Conservation (phyloP, 177 flowering plant genomes). For the Vitis hybrid region DNA sequence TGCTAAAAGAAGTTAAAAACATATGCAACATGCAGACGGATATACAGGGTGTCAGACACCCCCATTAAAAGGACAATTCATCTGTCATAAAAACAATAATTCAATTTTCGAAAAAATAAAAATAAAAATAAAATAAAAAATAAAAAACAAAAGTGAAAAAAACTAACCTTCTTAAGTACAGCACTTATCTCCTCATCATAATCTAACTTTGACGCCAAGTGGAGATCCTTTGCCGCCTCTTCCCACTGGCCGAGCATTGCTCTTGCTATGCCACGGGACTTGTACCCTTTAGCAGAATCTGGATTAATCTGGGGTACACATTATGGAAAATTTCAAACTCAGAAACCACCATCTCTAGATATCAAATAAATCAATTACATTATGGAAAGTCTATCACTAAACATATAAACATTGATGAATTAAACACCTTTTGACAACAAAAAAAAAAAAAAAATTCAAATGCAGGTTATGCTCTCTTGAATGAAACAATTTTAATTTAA, state of each 20-base stretch:
- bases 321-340: background rate
- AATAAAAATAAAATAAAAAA: too few species aligned
- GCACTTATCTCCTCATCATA: slow-evolving; percentile 86
- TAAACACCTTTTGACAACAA: background rate
- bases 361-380: background rate
- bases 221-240: slow-evolving; percentile 94
- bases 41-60: background rate
- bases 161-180: slow-evolving; percentile 79
- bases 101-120: background rate
- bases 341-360: background rate
- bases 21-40: background rate
- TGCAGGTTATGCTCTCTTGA: background rate
- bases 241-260: slow-evolving; percentile 96
- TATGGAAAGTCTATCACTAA: background rate
- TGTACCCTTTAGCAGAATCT: slow-evolving; percentile 97
- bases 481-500: background rate
- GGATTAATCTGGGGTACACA: slow-evolving; percentile 73
- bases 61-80: background rate
- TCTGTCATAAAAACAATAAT: background rate
- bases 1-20: background rate
- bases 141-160: background rate
- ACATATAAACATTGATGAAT: background rate
- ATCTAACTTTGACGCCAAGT: slow-evolving; percentile 84
- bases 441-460: background rate
- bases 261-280: slow-evolving; percentile 85